Percentiles rank a stretch among this genome's conserved stretches.
Conservation (phyloP, 2,329 filamentous ascomycete species). For the Stemphylium beticola region DNA sequence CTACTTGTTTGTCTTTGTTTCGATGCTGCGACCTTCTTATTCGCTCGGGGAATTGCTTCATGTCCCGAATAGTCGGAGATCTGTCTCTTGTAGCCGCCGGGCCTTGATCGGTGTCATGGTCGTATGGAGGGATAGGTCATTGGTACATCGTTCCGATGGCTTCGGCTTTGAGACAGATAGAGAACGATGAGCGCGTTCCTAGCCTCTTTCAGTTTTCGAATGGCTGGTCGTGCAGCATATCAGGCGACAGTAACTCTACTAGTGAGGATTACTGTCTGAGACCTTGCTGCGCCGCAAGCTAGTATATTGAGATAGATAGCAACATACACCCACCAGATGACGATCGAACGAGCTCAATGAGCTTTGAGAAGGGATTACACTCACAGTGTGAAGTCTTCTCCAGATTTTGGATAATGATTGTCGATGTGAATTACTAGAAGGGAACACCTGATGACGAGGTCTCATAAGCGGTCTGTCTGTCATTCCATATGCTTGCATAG, state of each 20-base stretch:
- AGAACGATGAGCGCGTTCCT: neutral
- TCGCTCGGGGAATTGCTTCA: slow-evolving; percentile 16
- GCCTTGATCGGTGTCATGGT: slow-evolving; percentile 10
- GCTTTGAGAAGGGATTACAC: no score
- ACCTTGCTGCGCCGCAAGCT: slow-evolving; percentile 4
- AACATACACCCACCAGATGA: neutral
- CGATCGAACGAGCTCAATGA: no score
- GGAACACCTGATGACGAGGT: no score
- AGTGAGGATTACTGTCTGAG: neutral
- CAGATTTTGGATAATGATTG: no score
- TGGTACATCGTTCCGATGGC: slow-evolving; percentile 1
- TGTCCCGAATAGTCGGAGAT: slow-evolving; percentile 12
- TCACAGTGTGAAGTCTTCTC: no score
- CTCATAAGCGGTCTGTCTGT: no score
- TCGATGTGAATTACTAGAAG: no score
- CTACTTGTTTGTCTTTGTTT: slow-evolving; percentile 13
- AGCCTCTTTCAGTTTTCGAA: neutral
- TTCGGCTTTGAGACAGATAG: neutral
- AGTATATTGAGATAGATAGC: neutral
- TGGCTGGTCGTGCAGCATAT: slow-evolving; percentile 1
- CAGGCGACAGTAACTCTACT: neutral
- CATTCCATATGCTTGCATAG: neutral
- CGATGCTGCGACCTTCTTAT: slow-evolving; percentile 18
- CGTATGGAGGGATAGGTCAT: neutral
- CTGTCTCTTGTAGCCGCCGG: slow-evolving; percentile 23